Base-by-base conservation (phyloP, 2,329 filamentous ascomycete species). In the Trichoderma simmonsii region DNA sequence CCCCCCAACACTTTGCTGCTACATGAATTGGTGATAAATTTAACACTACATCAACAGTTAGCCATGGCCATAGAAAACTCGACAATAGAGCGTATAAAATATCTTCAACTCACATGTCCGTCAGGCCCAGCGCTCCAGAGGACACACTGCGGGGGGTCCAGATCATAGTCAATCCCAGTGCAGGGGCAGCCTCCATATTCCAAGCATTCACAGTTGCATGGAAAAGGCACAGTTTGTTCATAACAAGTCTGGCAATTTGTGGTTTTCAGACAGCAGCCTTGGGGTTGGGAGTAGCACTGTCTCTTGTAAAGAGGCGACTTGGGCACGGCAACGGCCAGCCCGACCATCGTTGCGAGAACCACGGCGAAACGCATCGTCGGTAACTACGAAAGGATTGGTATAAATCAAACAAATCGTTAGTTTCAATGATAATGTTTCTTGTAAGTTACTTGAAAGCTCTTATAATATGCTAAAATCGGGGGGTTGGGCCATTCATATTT, bases 231-330 rank as follows among this genome's bases (percentile, higher is more conserved):
- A 26, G 39, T 43, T 43, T 15, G 26, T 15, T 51, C 62, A n/a
- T 71, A 67, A 18, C 69, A 71, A 26, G 69, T 71, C 26, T 71
- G 15, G 24, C 69, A 71, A 34, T 54, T 59, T 15, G 51, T 62
- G 1, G 48, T 57, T n/a, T 71, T 4, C 28, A 71, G 15, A 28
- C 62, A 71, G 28, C 69, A 71, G 9, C 30, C 51, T 21, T 71
- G 61, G 2, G 43, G 60, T 12, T 71, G 69, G n/a, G 51, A 15
- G 9, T 24, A 18, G 26, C 69, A 71, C 48, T 71, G 69, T 56
- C 69, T 21, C 51, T 66, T 65, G 59, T 43, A 57, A 26, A 71
- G 32, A 18, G 69, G 62, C 5, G 69, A 71, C 51, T 62, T 67
- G 12, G 69, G 69, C 14, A 36, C 32, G 30, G 69, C 69, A 24